Evolutionary conservation across 2,329 filamentous ascomycete genomes (phyloP), one percentile per base, ranked within the genome.

Genomic region (Scleromitrula shiraiana): DNA sequence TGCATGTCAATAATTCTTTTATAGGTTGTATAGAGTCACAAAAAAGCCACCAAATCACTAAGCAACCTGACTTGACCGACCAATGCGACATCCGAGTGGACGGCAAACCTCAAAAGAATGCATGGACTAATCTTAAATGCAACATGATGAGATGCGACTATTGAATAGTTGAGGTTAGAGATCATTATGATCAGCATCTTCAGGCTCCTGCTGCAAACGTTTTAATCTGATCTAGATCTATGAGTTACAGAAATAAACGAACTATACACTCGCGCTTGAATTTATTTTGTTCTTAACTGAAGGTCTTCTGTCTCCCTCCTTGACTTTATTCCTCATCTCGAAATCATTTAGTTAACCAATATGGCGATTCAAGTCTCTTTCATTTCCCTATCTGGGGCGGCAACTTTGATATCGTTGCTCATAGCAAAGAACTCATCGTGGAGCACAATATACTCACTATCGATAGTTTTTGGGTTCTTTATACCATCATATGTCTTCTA

Each of bases 401-500:
- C 41, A 43, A 33, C 41, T 5, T 33, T 43, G 17, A 17, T 41
- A 40, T 48, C 52, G 9, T 51, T 58, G 26, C n/a, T 57, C 4
- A 36, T 52, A 9, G 52, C 55, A 5, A 59, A 56, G 32, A 53
- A 45, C 4, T 51, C 54, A 6, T 32, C 46, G 17, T 53, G 49
- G 27, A 30, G 47, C 8, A 37, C 56, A 20, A 10, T 51, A 9
- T 32, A 53, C 26, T 33, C 50, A 12, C 41, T 56, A 9, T 41
- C 50, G 4, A 45, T 43, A 42, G 40, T 58, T 29, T 57, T 56
- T 29, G 41, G 54, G 3, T 37, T 50, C 1, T 53, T 50, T 5
- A 41, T 64, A 27, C 56, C 61, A 15, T 20, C 62, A 10, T 68
- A 67, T 48, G 46, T 63, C 14, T 40, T 68, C 20, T 69, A 66